phyloP scores from a whole-genome alignment of 495 filamentous ascomycete species.

The Parmelia sp. region DNA sequence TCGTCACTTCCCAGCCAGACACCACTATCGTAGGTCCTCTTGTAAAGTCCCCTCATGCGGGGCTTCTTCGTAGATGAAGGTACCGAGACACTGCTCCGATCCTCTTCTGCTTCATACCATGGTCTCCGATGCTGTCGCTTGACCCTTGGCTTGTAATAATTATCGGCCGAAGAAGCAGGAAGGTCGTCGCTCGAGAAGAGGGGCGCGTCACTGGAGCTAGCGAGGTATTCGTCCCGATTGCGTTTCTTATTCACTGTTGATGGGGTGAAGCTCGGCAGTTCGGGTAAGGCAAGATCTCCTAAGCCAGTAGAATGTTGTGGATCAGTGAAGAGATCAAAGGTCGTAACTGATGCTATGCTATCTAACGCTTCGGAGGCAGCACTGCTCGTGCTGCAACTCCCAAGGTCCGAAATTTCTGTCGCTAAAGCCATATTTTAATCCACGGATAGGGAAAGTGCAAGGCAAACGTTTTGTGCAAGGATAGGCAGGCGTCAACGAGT shows the following conservation, averaged over 20 bases:
- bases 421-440: background rate
- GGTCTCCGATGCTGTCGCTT: conserved; percentile 63
- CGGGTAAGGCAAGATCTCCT: background rate
- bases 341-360: background rate
- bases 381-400: background rate
- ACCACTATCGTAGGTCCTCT: conserved; percentile 68
- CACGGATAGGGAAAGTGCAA: background rate
- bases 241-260: conserved; percentile 3
- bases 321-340: background rate
- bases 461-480: background rate
- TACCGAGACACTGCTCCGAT: conserved; percentile 18
- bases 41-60: conserved; percentile 52
- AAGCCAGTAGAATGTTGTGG: background rate
- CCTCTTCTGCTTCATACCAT: conserved; percentile 59
- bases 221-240: conserved; percentile 13
- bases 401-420: background rate
- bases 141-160: conserved; percentile 47
- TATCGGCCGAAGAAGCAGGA: conserved; percentile 59
- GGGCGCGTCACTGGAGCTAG: conserved; percentile 61
- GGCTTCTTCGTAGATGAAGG: conserved; percentile 32
- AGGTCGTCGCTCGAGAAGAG: conserved; percentile 76
- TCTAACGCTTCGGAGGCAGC: background rate
- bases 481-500: background rate
- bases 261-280: background rate
- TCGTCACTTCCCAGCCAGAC: conserved; percentile 72